Base-by-base conservation (phyloP, 169 alveolate genomes). In the Plasmodium adleri region DNA sequence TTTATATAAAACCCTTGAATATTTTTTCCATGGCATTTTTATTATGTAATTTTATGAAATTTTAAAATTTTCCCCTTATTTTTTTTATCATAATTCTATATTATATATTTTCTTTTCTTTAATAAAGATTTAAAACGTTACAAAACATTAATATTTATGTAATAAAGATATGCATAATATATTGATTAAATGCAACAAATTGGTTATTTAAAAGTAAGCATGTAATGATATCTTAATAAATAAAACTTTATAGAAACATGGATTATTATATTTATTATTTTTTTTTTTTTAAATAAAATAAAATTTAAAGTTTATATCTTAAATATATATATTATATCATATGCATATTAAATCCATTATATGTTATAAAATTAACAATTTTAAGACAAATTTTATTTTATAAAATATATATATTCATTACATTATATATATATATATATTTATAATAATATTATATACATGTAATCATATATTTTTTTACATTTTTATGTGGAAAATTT, bases 11-110 rank as follows among this genome's bases (percentile, higher is more conserved):
- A 26, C 58, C 68, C 74, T 66, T 68, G 76, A 76, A 76, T 47
- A 32, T 4, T 64, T 52, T 63, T 76, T 58, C 89, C 89, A 76
- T 68, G 50, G 76, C 89, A 64, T 76, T 76, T 59, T 76, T 67
- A 43, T 74, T n/a, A 49, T 64, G 71, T 64, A 49, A 54, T 64
- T 45, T 17, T 63, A 64, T 49, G 67, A 64, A 76, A 47, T 64
- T 64, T 64, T 39, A 39, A 39, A 20, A 20, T 60, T 28, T 76
- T 64, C 10, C 70, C 56, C 50, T 43, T 26, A 64, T 28, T 20
- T 64, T 39, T 39, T 26, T 43, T 64, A 76, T 59, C 89, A 76
- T 76, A 76, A 76, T 76, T 50, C 50, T 64, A 24, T 54, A 24
- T 12, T 67, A 64, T 76, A 47, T 63, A 74, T 39, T 39, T 39